Evolutionary conservation across 441 rosid species (phyloP), one percentile per base, ranked within the genome.

Genomic region (Kokia cookei): DNA sequence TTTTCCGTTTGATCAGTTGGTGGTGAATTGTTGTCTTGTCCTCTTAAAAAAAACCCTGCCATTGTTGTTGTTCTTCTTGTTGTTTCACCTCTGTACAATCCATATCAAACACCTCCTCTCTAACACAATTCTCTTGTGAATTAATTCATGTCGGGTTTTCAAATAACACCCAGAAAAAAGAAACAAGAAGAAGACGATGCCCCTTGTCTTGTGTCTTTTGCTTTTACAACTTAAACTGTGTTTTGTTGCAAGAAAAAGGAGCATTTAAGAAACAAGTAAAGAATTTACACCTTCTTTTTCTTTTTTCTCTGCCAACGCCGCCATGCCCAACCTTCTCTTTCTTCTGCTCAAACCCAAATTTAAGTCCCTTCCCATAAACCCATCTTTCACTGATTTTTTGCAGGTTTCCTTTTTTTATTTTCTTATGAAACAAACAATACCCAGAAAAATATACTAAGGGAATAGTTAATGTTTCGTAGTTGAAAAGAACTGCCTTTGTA

Each of bases 21-120:
- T 51, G 87, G 37, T 32, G 37, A 32, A 32, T 5, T 78, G 26
- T 75, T 72, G 69, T 58, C 64, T 19, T 72, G 75, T 69, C 83
- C 79, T 13, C 91, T 88, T 87, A 91, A 86, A 80, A 91, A 91
- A 59, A 87, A 73, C 50, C 90, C 93, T 71, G 96, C 91, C 96
- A 91, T 91, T 63, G 63, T 51, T 70, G 50, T 48, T 71, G 60
- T 61, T 65, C 55, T 78, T 82, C 35, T 29, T 29, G 35, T 32
- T 5, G 37, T 5, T 32, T 32, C 37, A 54, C 74, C 83, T 82
- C 77, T 68, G 12, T 24, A 74, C 59, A 79, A 82, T 85, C 86
- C 92, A 90, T 88, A 84, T 79, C 82, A 58, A 27, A 59, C 27
- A 58, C 2, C 55, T n/a, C 55, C 55, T 19, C 22, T 0, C 14